Conservation (phyloP, 2,329 filamentous ascomycete species). For the Thelonectria olida region DNA sequence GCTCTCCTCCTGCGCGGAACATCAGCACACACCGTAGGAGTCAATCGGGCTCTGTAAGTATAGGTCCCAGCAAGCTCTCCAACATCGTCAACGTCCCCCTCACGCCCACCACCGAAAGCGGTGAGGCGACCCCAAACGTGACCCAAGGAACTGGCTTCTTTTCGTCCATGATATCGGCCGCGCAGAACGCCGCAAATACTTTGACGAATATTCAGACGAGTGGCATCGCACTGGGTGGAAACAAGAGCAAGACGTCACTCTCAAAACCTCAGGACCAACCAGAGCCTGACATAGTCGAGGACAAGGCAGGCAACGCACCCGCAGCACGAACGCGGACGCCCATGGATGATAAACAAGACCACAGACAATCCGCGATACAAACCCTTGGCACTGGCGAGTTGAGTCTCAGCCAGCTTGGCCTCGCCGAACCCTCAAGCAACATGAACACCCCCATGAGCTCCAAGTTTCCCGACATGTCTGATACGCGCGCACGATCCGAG, state of each 20-base stretch:
- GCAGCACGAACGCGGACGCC: slow-evolving; percentile 42
- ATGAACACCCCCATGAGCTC: slow-evolving; percentile 65
- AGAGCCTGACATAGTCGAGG: slow-evolving; percentile 40
- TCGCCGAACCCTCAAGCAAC: slow-evolving; percentile 67
- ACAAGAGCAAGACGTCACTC: slow-evolving; percentile 45
- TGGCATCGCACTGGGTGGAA: slow-evolving; percentile 61
- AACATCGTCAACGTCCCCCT: slow-evolving; percentile 76
- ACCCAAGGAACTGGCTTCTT: slow-evolving; percentile 77
- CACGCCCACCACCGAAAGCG: slow-evolving; percentile 78
- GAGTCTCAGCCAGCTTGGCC: slow-evolving; percentile 87
- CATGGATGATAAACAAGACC: slow-evolving; percentile 52
- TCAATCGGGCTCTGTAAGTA: slow-evolving; percentile 62
- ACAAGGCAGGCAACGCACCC: slow-evolving; percentile 53
- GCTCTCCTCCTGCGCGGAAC: slow-evolving; percentile 71
- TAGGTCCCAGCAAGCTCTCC: slow-evolving; percentile 87
- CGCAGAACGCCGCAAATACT: slow-evolving; percentile 87
- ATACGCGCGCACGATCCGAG: slow-evolving; percentile 62
- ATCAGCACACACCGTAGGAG: slow-evolving; percentile 75
- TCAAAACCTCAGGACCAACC: slow-evolving; percentile 36
- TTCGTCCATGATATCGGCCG: slow-evolving; percentile 89
- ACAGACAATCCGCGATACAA: slow-evolving; percentile 81
- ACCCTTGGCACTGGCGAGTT: slow-evolving; percentile 90
- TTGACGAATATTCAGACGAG: slow-evolving; percentile 78
- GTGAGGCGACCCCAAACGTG: slow-evolving; percentile 63
- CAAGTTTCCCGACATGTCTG: slow-evolving; percentile 61